Evolutionary conservation across 1,284 basidiomycete species (phyloP), one percentile per base, ranked within the genome.

Genomic region (Uromyces viciae-fabae): DNA sequence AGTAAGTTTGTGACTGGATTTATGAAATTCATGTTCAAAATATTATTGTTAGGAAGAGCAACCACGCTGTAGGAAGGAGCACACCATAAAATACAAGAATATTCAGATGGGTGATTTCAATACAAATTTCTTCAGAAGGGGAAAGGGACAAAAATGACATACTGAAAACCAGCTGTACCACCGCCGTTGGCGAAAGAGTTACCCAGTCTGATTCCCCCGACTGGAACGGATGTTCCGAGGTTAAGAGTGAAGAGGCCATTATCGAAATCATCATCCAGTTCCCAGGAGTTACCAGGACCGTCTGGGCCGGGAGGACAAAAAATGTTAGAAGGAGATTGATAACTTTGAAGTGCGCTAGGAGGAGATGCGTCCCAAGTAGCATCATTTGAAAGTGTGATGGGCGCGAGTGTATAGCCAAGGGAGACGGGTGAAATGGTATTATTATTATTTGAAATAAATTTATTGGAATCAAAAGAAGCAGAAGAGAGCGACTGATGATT

Each of bases 141-240:
- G 25, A 36, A n/a, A n/a, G n/a, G 1, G 49, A 69, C 60, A 15
- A 40, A 33, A 58, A 75, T 56, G 58, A 75, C 90, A 81, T 85
- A 95, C 94, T 90, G 92, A 86, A 99, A 99, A 1, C 88, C 89
- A 25, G 90, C 92, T 0, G 95, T 95, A 28, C 94, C 92, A 82
- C 92, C 91, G 64, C 91, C 90, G 71, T 89, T 87, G 82, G 91
- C 88, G 85, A 95, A 93, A 0, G 94, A 95, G 87, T 99, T 98
- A 40, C 94, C 94, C 54, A 99, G 87, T 60, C 96, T 91, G 68
- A 98, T 86, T 14, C 95, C 96, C 76, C 89, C 90, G 2, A 90
- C 92, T 77, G 89, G 90, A 82, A 93, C 89, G 84, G 89, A 91
- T 42, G 90, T 88, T 85, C 92, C 93, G 58, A 91, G 89, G 71